A percentile compares a stretch with the other conserved stretches of the same genome.
Evolutionary conservation across 2,329 filamentous ascomycete genomes (phyloP).

Genomic region (Calonectria hawksworthii): DNA sequence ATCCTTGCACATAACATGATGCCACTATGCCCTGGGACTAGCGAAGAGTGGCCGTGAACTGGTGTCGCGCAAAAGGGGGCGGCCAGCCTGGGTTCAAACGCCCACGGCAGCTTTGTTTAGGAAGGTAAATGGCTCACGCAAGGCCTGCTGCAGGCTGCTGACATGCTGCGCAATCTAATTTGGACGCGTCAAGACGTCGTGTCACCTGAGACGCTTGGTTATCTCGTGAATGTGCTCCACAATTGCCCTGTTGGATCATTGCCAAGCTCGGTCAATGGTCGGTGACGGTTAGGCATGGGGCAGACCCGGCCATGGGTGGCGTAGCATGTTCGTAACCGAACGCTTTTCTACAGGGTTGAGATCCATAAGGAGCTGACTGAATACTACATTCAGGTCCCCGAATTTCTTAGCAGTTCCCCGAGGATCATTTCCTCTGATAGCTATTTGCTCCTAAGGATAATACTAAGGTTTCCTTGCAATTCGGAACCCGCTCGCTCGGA

Average conservation of each 20-base stretch:
- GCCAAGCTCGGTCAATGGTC: not conserved
- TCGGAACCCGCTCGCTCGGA: not conserved
- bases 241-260: not conserved
- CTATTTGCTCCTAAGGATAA: not conserved
- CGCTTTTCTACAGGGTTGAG: not conserved
- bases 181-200: not conserved
- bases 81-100: too few species aligned
- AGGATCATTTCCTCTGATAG: not conserved
- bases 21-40: not conserved
- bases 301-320: not conserved
- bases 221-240: not conserved
- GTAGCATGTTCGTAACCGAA: too few species aligned
- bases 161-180: constrained; percentile 3
- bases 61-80: not conserved
- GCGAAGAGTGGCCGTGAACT: not conserved
- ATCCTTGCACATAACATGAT: not conserved
- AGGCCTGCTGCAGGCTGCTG: not conserved
- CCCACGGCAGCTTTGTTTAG: not conserved
- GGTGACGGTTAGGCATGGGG: too few species aligned
- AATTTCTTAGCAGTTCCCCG: too few species aligned
- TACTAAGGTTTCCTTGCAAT: not conserved
- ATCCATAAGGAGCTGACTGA: not conserved
- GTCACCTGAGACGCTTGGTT: not conserved
- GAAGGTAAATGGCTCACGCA: not conserved
- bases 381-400: not conserved